Base-by-base conservation (phyloP, 441 rosid species). In the Daphne laureola region DNA sequence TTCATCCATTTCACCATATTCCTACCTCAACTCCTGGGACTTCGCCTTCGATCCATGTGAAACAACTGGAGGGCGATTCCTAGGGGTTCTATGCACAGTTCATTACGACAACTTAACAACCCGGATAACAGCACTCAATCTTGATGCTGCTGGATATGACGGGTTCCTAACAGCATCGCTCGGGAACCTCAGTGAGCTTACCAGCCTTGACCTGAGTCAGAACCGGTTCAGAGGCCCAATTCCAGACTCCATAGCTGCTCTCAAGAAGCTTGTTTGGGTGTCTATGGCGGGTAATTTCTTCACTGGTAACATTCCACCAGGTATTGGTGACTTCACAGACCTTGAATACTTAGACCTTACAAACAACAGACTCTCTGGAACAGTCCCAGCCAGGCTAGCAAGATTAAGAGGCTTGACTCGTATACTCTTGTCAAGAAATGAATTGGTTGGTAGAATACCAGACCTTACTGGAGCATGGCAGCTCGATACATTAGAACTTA, bases 221-320 rank as follows among this genome's bases (percentile, higher is more conserved):
- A 81, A 77, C 66, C 65, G 66, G 16, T 81, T 81, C 61, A 65
- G 87, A 1, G 87, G 85, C 17, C 79, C 91, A 0, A 55, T 84
- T 38, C 87, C 86, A 1, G 73, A 70, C 17, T 18, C 75, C 66
- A 61, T 77, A 36, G 62, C 47, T 55, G 69, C 65, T 12, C 79
- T 84, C 21, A 64, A 47, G 62, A 75, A 74, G 68, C 75, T 81
- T 43, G 61, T 68, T 55, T 66, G 58, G 50, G 61, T 81, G 25
- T 59, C 67, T 14, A 12, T 77, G 49, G 42, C 79, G 0, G 67
- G 44, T 15, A 84, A 81, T 18, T 65, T 69, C 65, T 70, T 81
- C 71, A 81, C 82, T 0, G 85, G 87, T 43, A 66, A 44, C 36
- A 73, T 84, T 25, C 55, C 83, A 0, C 16, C n/a, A 0, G 71